Evolutionary conservation across 345 rosid species (phyloP), one percentile per base, ranked within the genome.

Genomic region (Isatis tinctoria): DNA sequence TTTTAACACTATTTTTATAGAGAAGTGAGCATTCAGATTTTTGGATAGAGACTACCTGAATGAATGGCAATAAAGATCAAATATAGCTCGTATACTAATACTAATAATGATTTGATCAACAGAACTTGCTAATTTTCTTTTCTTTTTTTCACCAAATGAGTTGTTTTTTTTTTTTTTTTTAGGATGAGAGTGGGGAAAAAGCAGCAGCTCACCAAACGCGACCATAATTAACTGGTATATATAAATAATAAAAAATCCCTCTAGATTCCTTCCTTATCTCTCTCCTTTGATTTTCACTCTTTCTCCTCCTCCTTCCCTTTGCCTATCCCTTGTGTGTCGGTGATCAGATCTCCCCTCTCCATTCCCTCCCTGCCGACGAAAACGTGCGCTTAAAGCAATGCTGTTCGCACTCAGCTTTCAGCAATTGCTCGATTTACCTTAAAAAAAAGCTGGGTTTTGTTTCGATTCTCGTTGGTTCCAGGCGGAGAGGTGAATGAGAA

Each of bases 321-420:
- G 59, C 44, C 24, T 52, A 28, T 73, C 63, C 63, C 26, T 73
- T 67, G n/a, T 70, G 68, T 83, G 90, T 84, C 87, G 88, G 87
- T 86, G 86, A 73, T 74, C 82, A 81, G 87, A 76, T 85, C 88
- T 86, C 60, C 60, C 28, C n/a, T 47, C 58, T 57, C 28, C 8
- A 39, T 35, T 39, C 2, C 28, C 10, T 56, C 30, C 32, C 30
- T 53, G 52, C 73, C 73, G 73, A 73, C 81, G 74, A 35, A 66
- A 44, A 67, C 73, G 60, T 78, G 65, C 59, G 37, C 39, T 52
- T 26, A 44, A 79, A 72, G 79, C 76, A 64, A 57, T 72, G 63
- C 58, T 36, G 76, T 64, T 80, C 35, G 36, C 28, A 63, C 76
- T 78, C 68, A 58, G 18, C 80, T 79, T 51, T 75, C 82, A 36